A percentile compares a stretch with the other conserved stretches of the same genome.
phyloP scores from a whole-genome alignment of 306 rosid species.

The Rosa lucieae region DNA sequence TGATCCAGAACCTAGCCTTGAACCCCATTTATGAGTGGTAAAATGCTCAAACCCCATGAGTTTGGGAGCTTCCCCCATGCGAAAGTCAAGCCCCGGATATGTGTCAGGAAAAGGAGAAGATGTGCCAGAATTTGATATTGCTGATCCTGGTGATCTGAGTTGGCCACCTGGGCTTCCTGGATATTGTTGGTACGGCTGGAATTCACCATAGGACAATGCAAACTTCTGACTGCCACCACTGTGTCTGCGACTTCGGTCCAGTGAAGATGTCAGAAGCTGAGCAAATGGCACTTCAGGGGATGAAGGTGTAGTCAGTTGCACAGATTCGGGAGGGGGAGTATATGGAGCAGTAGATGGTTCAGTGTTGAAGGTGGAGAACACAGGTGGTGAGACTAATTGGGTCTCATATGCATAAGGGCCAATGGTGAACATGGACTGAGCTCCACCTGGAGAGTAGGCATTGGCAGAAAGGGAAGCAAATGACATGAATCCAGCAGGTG shows the following conservation, averaged over 20 bases:
- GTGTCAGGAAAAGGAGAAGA: conserved; percentile 88
- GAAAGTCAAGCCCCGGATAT: conserved; percentile 65
- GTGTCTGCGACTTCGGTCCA: conserved; percentile 62
- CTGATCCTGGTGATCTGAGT: conserved; percentile 95
- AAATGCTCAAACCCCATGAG: conserved; percentile 77
- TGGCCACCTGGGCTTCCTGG: conserved; percentile 92
- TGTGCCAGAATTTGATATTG: conserved; percentile 84
- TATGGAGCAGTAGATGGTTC: conserved; percentile 93
- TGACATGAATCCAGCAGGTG: conserved; percentile 81
- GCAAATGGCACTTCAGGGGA: conserved; percentile 99
- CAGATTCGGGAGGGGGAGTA: conserved; percentile 97
- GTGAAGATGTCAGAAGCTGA: conserved; percentile 80
- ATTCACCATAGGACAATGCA: conserved; percentile 67
- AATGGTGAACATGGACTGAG: conserved; percentile 73
- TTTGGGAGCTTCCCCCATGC: conserved; percentile 73
- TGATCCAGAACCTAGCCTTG: conserved; percentile 89
- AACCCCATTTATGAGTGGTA: conserved; percentile 70
- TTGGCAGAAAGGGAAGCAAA: conserved; percentile 66
- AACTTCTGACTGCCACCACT: conserved; percentile 63
- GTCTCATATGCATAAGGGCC: conserved; percentile 99
- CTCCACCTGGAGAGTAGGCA: conserved; percentile 72
- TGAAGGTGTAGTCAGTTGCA: conserved; percentile 90
- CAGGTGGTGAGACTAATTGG: conserved; percentile 95
- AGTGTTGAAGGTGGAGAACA: conserved; percentile 83
- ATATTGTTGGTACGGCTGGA: conserved; percentile 83